Conservation (phyloP, 805 yeast species). For the Vanderwaltozyma yarrowii region DNA sequence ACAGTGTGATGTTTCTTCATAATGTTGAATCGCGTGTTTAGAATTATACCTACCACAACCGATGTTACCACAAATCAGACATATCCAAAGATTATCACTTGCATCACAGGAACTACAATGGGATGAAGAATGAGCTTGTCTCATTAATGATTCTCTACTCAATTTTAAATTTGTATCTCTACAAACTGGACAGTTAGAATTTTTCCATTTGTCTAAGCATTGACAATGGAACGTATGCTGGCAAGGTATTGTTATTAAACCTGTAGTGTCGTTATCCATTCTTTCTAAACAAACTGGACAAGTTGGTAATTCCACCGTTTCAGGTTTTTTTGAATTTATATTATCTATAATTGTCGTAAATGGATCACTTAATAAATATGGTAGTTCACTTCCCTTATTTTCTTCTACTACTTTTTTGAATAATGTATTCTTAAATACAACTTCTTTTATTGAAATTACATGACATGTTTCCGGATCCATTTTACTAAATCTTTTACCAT, state of each 20-base stretch:
- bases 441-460: constrained; percentile 56
- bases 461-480: constrained; percentile 87
- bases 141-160: constrained; percentile 18
- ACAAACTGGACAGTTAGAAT: constrained; percentile 86
- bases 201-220: constrained; percentile 81
- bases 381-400: constrained; percentile 34
- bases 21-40: constrained; percentile 81
- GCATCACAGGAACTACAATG: constrained; percentile 51
- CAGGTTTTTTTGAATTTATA: constrained; percentile 8
- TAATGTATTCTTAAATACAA: constrained; percentile 32
- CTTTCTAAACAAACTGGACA: constrained; percentile 90
- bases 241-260: constrained; percentile 78
- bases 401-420: constrained; percentile 5
- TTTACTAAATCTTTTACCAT: constrained; percentile 69
- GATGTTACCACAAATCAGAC: constrained; percentile 82
- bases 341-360: constrained; percentile 35
- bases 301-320: constrained; percentile 59
- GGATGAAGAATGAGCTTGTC: constrained; percentile 18
- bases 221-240: constrained; percentile 90
- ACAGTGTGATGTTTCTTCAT: constrained; percentile 67
- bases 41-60: constrained; percentile 85
- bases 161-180: constrained; percentile 50
- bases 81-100: constrained; percentile 68
- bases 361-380: constrained; percentile 64
- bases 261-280: constrained; percentile 73